phyloP scores from a whole-genome alignment of 169 alveolate species.

The Perkinsus marinus region DNA sequence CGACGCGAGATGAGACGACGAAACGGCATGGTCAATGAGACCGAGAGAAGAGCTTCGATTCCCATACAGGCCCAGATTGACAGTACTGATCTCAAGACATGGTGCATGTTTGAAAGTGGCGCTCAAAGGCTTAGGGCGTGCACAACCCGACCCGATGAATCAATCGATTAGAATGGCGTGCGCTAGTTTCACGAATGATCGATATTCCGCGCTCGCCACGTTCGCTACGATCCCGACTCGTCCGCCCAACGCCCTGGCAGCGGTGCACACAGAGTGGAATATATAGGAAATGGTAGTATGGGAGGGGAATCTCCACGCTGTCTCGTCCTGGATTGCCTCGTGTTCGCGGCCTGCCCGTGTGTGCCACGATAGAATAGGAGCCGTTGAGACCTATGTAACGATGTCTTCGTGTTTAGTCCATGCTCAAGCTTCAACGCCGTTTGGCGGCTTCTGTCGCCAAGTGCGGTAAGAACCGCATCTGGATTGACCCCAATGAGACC shows the following conservation, averaged over 20 bases:
- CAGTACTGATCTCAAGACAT: background rate
- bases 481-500: constrained; percentile 97
- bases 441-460: constrained; percentile 90
- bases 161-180: background rate
- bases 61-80: background rate
- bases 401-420: background rate
- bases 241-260: background rate
- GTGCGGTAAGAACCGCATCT: constrained; percentile 91
- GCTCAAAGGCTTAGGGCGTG: background rate
- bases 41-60: too few relatives aligned
- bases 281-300: background rate
- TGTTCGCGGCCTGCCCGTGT: too few relatives aligned
- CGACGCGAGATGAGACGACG: background rate
- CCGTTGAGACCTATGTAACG: background rate
- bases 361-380: background rate
- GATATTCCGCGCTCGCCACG: background rate
- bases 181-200: background rate
- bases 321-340: too few relatives aligned
- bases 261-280: background rate
- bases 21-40: background rate
- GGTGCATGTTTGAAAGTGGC: background rate
- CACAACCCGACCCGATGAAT: background rate
- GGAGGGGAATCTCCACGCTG: background rate
- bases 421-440: constrained; percentile 85
- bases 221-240: background rate